Conservation (phyloP, 176 grass and related monocot species). For the Avena sativa region DNA sequence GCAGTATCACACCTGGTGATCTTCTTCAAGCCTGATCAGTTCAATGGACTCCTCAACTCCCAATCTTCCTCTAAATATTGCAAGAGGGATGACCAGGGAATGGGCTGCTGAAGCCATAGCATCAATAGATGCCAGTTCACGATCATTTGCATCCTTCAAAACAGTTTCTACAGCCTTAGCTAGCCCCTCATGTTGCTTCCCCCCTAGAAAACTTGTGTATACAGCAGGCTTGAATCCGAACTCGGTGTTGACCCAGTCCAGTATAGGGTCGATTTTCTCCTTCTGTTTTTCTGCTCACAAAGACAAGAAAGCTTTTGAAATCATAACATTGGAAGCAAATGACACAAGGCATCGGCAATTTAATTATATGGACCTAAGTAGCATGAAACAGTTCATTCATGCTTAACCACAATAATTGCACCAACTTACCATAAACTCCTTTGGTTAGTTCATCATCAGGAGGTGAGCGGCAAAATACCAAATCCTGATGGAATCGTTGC, state of each 20-base stretch:
- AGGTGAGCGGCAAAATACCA: constrained; percentile 85
- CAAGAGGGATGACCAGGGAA: constrained; percentile 89
- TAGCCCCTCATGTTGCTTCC: constrained; percentile 79
- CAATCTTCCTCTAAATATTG: constrained; percentile 67
- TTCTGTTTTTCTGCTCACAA: constrained; percentile 73
- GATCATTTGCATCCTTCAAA: constrained; percentile 70
- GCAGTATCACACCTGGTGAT: constrained; percentile 69
- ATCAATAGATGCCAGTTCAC: constrained; percentile 88
- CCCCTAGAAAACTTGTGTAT: constrained; percentile 79
- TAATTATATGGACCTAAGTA: background rate
- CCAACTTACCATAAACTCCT: constrained; percentile 61
- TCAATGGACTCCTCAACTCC: constrained; percentile 89
- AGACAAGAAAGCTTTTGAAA: constrained; percentile 37
- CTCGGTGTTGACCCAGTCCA: constrained; percentile 81
- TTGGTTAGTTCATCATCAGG: constrained; percentile 78
- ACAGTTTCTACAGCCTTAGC: constrained; percentile 60
- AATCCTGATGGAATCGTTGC: constrained; percentile 90
- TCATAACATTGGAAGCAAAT: background rate
- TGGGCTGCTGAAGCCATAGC: constrained; percentile 90
- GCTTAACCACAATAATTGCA: background rate
- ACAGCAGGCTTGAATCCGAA: constrained; percentile 76
- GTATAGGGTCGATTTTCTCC: constrained; percentile 87
- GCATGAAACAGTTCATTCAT: background rate
- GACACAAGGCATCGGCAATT: background rate
- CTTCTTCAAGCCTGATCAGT: constrained; percentile 94